Evolutionary conservation across 345 rosid genomes (phyloP).

Genomic region (Eutrema heterophyllum): DNA sequence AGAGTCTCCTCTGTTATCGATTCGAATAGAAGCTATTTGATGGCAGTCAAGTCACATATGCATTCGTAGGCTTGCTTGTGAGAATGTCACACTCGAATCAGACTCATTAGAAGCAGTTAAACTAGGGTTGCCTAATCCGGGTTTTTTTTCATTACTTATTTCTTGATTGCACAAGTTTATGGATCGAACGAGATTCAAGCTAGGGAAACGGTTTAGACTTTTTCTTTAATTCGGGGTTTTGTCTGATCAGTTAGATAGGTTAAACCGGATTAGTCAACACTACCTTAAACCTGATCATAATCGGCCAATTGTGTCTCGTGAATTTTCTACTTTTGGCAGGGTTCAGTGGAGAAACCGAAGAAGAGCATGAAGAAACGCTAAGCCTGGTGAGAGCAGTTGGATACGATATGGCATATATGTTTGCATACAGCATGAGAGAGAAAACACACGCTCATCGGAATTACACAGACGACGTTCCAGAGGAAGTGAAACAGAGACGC

Average conservation of each 20-base stretch:
- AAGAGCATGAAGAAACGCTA: conserved; percentile 71
- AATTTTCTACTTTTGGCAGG: conserved; percentile 37
- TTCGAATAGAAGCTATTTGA: too few species aligned
- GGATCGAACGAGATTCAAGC: not conserved
- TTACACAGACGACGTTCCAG: conserved; percentile 72
- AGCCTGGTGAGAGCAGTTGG: conserved; percentile 67
- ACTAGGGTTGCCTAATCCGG: not conserved
- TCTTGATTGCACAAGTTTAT: not conserved
- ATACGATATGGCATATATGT: conserved; percentile 97
- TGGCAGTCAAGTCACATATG: too few species aligned
- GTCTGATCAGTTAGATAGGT: too few species aligned
- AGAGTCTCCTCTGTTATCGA: too few species aligned
- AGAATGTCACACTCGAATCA: too few species aligned
- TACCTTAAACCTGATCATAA: not conserved
- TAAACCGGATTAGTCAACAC: not conserved
- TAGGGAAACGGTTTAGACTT: too few species aligned
- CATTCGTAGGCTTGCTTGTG: too few species aligned
- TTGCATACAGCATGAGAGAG: conserved; percentile 97
- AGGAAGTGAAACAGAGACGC: conserved; percentile 82
- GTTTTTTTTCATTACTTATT: not conserved
- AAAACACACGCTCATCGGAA: conserved; percentile 86
- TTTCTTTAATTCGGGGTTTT: too few species aligned
- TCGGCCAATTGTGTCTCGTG: not conserved
- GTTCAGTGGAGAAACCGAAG: conserved; percentile 93
- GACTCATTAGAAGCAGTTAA: too few species aligned